A percentile compares a stretch with the other conserved stretches of the same genome.
These are phyloP conservation scores for Vaccinium myrtillus DNA, from an alignment of 148 eudicot species.

Conservation along the genomic window DNA sequence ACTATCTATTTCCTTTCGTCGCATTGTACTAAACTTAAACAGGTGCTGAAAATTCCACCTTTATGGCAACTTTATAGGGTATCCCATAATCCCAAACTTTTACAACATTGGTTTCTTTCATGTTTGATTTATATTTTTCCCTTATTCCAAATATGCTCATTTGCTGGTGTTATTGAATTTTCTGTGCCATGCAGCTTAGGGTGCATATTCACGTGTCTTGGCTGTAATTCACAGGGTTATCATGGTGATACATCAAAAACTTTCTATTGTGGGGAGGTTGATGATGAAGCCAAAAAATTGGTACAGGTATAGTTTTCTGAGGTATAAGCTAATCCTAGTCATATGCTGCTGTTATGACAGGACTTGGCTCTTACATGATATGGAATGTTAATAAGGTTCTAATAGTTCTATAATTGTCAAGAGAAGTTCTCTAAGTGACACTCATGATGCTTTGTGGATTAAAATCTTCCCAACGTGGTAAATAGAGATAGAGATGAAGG, in stretches of 20 bases:
- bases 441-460: background rate
- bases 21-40: background rate
- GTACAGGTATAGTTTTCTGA: conserved; percentile 56
- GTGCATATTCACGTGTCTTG: conserved; percentile 13
- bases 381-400: background rate
- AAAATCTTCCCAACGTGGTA: background rate
- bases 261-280: conserved; percentile 82
- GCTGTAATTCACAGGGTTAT: conserved; percentile 66
- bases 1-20: background rate
- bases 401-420: background rate
- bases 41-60: background rate
- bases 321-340: background rate
- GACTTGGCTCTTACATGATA: background rate
- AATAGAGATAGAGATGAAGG: background rate
- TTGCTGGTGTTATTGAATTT: background rate
- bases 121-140: background rate
- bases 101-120: background rate
- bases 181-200: background rate
- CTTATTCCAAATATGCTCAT: background rate
- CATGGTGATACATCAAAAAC: conserved; percentile 98
- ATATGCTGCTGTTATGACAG: background rate
- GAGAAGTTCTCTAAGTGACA: background rate
- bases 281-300: conserved; percentile 72
- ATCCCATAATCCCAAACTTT: background rate
- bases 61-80: background rate